Evolutionary conservation across 2,329 filamentous ascomycete species (phyloP).

Genomic region (Talaromyces atroroseus): DNA sequence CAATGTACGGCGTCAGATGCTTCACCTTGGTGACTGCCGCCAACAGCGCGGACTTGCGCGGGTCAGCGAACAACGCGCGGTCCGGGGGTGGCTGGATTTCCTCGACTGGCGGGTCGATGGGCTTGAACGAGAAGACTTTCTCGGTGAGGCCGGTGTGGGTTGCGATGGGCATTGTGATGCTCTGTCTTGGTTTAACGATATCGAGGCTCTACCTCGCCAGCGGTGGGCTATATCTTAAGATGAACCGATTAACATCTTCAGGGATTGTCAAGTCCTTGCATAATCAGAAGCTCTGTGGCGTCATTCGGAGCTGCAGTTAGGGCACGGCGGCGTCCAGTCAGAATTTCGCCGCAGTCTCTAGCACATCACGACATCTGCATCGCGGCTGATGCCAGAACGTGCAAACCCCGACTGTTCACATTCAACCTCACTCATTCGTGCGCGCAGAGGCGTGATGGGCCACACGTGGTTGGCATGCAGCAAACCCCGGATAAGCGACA

Average conservation of each 20-base stretch:
- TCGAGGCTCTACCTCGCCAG: too few species aligned
- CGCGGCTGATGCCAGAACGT: not conserved
- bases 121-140: conserved; percentile 2
- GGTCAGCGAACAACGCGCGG: conserved; percentile 6
- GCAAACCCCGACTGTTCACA: too few species aligned
- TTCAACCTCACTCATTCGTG: too few species aligned
- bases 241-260: not conserved
- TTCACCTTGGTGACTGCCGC: not conserved
- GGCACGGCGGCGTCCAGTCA: too few species aligned
- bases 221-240: too few species aligned
- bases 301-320: too few species aligned
- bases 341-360: too few species aligned
- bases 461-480: too few species aligned
- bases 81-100: conserved; percentile 5
- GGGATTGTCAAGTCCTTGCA: too few species aligned
- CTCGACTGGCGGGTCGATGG: not conserved
- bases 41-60: not conserved
- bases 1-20: conserved; percentile 6
- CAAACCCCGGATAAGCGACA: too few species aligned
- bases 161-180: conserved; percentile 3
- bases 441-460: too few species aligned
- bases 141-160: conserved; percentile 3
- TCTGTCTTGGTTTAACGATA: too few species aligned
- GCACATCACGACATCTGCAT: conserved; percentile 7
- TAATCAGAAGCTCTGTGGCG: not conserved